Evolutionary conservation across 31 red algal species (phyloP).

Genomic region (Porphyra umbilicalis): DNA sequence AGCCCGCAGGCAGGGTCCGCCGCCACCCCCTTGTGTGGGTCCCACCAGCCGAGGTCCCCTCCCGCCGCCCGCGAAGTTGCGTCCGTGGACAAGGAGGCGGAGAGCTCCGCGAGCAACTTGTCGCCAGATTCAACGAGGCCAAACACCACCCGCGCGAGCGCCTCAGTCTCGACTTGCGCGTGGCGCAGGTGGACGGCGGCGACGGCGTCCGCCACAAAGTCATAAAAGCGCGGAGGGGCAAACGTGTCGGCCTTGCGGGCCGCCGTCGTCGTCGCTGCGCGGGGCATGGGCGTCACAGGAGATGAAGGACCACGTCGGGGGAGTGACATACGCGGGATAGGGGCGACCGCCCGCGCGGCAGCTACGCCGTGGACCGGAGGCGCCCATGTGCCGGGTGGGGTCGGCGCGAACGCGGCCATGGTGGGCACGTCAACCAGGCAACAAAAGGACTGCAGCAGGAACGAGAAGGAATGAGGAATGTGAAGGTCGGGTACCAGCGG

Average conservation of each 20-base stretch:
- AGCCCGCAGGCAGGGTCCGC: conserved; percentile 1
- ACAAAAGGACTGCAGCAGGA: no score
- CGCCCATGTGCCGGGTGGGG: no score
- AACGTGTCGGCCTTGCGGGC: conserved; percentile 2
- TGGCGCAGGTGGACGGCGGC: conserved; percentile 66
- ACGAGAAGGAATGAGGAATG: no score
- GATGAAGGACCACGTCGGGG: no score
- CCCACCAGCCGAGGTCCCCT: conserved; percentile 90
- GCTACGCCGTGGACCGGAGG: no score
- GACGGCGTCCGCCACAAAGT: conserved; percentile 43
- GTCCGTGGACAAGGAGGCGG: conserved; percentile 45
- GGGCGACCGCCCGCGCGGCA: no score
- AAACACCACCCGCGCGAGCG: conserved; percentile 45
- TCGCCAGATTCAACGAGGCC: conserved; percentile 22
- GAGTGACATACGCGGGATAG: no score
- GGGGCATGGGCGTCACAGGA: no score
- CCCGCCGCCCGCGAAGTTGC: conserved; percentile 28
- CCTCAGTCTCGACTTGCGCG: conserved; percentile 54
- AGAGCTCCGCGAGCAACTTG: conserved; percentile 34
- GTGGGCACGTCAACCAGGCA: no score
- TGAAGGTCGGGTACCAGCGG: no score
- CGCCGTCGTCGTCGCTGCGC: no score
- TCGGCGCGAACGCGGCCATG: no score
- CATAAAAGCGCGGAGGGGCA: conserved; percentile 33
- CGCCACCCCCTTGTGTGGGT: not conserved